Evolutionary conservation across 1,284 basidiomycete genomes (phyloP).

Genomic region (Irpex sp.): DNA sequence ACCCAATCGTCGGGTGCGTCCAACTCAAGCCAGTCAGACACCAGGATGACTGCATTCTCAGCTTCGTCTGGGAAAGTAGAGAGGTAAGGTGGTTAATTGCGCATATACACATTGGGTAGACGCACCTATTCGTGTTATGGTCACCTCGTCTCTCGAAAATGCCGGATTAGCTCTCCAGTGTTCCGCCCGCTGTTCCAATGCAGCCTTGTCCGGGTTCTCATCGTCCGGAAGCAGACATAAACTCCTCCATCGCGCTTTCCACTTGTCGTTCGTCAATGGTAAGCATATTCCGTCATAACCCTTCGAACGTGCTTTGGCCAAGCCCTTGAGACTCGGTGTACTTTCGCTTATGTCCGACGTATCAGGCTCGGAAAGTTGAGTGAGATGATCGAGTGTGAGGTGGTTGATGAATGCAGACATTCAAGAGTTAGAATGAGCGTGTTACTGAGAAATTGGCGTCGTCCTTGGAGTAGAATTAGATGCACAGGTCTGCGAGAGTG

Average conservation of each 20-base stretch:
- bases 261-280: conserved; percentile 84
- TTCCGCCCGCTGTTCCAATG: conserved; percentile 76
- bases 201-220: conserved; percentile 47
- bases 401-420: conserved; percentile 34
- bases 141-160: conserved; percentile 85
- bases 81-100: background rate
- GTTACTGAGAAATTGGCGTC: background rate
- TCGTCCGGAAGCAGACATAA: conserved; percentile 76
- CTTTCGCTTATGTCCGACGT: conserved; percentile 22
- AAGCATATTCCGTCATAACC: conserved; percentile 70
- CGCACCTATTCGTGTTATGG: conserved; percentile 80
- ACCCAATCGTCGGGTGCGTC: conserved; percentile 94
- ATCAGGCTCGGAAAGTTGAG: conserved; percentile 17
- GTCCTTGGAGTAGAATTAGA: background rate
- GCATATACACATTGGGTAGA: conserved; percentile 11
- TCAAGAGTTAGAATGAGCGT: conserved; percentile 1
- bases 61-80: conserved; percentile 71
- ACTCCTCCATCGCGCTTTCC: conserved; percentile 86
- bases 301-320: conserved; percentile 47
- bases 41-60: conserved; percentile 71
- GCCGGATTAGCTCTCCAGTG: conserved; percentile 82
- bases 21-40: conserved; percentile 93
- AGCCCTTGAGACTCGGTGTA: conserved; percentile 49
- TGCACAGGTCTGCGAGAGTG: background rate
- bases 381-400: conserved; percentile 36